Evolutionary conservation across 2,329 filamentous ascomycete genomes (phyloP), one percentile per base, ranked within the genome.

Genomic region (Fusarium lyarnte): DNA sequence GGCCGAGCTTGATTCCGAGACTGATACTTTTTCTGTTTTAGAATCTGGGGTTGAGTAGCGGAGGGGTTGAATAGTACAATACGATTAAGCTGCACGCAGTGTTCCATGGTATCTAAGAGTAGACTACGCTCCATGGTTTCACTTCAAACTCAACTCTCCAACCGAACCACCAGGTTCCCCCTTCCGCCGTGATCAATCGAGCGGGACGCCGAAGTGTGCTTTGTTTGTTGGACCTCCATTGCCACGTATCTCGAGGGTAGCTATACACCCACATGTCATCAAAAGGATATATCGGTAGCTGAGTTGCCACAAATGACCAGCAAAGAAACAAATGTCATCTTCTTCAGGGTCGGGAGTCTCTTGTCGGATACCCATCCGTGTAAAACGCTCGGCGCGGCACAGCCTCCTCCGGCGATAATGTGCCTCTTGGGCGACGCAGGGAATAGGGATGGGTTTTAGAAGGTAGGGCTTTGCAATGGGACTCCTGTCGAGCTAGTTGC

Each of bases 1-100:
- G 66, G 82, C 77, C 21, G 68, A 75, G 35, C 55, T 85, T 42
- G 83, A 85, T 67, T 82, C 81, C 0, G 81, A 80, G 23, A 77
- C 59, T 16, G 81, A 84, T 25, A 72, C 70, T 23, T 84, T 85
- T 72, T 62, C 76, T 27, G 72, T 85, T 1, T 31, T 77, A 12
- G 78, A 80, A 49, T 17, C 77, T 4, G 72, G 61, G 4, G 75
- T 73, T 9, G 51, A 63, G 21, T 77, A 41, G 21, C 6, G 6
- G 6, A n/a, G 11, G 13, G 9, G 19, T 11, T 17, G 4, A 8
- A 29, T 19, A 35, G 2, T 1, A 33, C 23, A 36, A 23, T 21
- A 25, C 2, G 0, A 14, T 6, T 33, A 14, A 35, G 2, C 0
- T 35, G 13, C 19, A 21, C 12, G 5, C 49, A 21, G 13, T 5